phyloP scores from a whole-genome alignment of 768 basidiomycete species.

The Auriscalpium orientale region DNA sequence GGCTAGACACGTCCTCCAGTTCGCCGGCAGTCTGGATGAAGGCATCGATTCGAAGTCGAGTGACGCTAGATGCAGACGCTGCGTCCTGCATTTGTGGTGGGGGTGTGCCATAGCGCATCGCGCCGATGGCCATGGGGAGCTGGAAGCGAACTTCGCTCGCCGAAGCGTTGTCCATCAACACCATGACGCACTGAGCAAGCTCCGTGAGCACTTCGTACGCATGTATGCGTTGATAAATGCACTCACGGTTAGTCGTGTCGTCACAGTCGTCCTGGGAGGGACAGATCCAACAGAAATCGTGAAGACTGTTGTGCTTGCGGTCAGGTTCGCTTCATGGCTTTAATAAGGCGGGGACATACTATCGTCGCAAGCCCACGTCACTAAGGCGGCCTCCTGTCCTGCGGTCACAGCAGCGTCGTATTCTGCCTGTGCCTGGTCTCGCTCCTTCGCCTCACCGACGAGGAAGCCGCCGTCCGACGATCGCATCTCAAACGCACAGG shows the following conservation, averaged over 20 bases:
- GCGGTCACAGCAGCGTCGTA: slow-evolving; percentile 33
- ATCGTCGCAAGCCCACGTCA: slow-evolving; percentile 45
- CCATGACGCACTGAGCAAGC: slow-evolving; percentile 40
- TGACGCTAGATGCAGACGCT: slow-evolving; percentile 23
- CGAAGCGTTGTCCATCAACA: slow-evolving; percentile 42
- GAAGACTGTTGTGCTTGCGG: slow-evolving; percentile 33
- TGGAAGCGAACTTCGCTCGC: slow-evolving; percentile 44
- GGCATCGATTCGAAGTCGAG: slow-evolving; percentile 32
- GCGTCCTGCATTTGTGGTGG: slow-evolving; percentile 31
- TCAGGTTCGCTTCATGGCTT: not conserved
- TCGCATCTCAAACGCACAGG: slow-evolving; percentile 47
- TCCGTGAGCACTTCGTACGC: not conserved
- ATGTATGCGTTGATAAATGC: not conserved
- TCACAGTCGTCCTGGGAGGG: slow-evolving; percentile 33
- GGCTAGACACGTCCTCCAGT: slow-evolving; percentile 34
- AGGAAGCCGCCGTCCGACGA: slow-evolving; percentile 36
- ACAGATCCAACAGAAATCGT: slow-evolving; percentile 52
- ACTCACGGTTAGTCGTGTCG: slow-evolving; percentile 36
- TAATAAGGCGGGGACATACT: slow-evolving; percentile 27
- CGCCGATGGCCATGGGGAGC: slow-evolving; percentile 41
- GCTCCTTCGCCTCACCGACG: slow-evolving; percentile 42
- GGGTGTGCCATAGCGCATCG: slow-evolving; percentile 39
- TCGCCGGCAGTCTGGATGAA: slow-evolving; percentile 44
- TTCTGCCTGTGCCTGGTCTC: slow-evolving; percentile 30
- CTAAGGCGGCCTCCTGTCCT: slow-evolving; percentile 36